A percentile compares a stretch with the other conserved stretches of the same genome.
These are phyloP conservation scores for Pezicula neosporulosa DNA, from an alignment of 2,329 filamentous ascomycete species.

Conservation along the genomic window DNA sequence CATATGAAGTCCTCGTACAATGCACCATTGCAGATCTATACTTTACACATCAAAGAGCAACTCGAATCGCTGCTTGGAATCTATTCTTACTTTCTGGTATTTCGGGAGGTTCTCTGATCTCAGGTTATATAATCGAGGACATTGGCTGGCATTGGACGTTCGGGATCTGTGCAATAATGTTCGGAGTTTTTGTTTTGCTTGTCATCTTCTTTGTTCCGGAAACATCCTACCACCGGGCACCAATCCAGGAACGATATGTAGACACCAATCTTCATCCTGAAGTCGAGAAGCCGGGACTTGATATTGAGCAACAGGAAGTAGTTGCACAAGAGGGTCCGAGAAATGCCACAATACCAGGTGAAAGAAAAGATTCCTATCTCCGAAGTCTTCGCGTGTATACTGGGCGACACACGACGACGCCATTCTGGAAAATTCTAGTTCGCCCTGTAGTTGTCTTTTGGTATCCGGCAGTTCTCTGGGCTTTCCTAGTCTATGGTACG, in stretches of 20 bases:
- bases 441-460: constrained; percentile 32
- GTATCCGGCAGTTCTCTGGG: constrained; percentile 34
- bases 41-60: constrained; percentile 40
- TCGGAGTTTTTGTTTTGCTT: constrained; percentile 15
- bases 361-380: constrained; percentile 26
- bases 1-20: constrained; percentile 49
- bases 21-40: constrained; percentile 43
- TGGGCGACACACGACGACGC: constrained; percentile 28
- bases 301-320: constrained; percentile 5
- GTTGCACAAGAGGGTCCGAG: constrained; percentile 1
- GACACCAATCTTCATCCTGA: constrained; percentile 18
- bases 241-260: constrained; percentile 6
- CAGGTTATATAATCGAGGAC: constrained; percentile 36
- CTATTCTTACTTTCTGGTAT: constrained; percentile 36
- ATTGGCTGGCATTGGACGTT: constrained; percentile 38
- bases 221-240: constrained; percentile 26
- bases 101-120: constrained; percentile 32
- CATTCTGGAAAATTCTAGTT: constrained; percentile 31
- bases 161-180: constrained; percentile 33
- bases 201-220: constrained; percentile 18
- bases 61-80: constrained; percentile 35
- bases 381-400: constrained; percentile 26
- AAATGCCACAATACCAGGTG: constrained; percentile 4
- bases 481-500: constrained; percentile 37
- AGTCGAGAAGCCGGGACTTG: constrained; percentile 5